These are phyloP conservation scores for Kodamaea kakaduensis DNA, from an alignment of 805 yeast species.

Conservation along the genomic window DNA sequence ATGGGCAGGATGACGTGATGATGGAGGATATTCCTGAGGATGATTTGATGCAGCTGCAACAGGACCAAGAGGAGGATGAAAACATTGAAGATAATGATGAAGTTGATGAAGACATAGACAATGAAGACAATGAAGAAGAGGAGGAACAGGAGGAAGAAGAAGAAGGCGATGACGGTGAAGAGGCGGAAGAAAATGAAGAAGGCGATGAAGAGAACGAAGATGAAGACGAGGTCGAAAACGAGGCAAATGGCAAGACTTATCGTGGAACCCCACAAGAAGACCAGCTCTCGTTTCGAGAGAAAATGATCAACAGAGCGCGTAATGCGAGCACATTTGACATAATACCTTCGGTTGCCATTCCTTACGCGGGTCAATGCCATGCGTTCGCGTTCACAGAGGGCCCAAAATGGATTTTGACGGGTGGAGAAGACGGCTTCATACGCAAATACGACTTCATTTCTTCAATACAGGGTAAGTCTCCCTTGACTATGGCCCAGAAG, in stretches of 20 bases:
- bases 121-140: constrained; percentile 15
- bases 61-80: constrained; percentile 19
- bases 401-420: constrained; percentile 83
- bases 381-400: constrained; percentile 74
- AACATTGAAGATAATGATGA: constrained; percentile 19
- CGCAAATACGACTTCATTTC: constrained; percentile 83
- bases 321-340: constrained; percentile 61
- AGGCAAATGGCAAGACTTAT: constrained; percentile 5
- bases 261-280: constrained; percentile 3
- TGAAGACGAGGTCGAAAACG: constrained; percentile 16
- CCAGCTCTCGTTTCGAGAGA: constrained; percentile 19
- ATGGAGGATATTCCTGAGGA: constrained; percentile 15
- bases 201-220: constrained; percentile 16
- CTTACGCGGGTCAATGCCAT: constrained; percentile 75
- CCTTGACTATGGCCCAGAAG: constrained; percentile 84
- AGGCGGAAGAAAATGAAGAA: constrained; percentile 13
- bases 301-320: constrained; percentile 42
- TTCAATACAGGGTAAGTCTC: constrained; percentile 81
- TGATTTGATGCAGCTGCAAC: constrained; percentile 12
- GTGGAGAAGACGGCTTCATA: constrained; percentile 94
- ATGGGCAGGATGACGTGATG: constrained; percentile 16
- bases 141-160: constrained; percentile 17
- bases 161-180: constrained; percentile 15
- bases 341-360: constrained; percentile 82
- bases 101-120: constrained; percentile 15